Percentiles rank a stretch among this genome's conserved stretches.
These are phyloP conservation scores for Zoysia japonica DNA, from an alignment of 176 grass and related monocot species.

Conservation along the genomic window DNA sequence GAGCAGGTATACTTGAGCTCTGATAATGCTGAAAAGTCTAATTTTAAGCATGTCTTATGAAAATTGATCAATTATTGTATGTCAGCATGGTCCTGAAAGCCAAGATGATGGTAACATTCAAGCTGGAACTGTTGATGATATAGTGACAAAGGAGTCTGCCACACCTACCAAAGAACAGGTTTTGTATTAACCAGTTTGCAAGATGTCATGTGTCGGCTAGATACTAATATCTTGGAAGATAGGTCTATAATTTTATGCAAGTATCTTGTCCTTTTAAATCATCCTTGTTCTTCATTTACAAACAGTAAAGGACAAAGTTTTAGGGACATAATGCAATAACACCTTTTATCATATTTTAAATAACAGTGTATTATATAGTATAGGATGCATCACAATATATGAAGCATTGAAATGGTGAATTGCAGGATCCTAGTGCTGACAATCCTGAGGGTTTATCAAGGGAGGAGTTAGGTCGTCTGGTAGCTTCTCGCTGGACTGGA, in stretches of 20 bases:
- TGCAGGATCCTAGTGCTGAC: conserved; percentile 59
- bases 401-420: conserved; percentile 30
- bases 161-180: conserved; percentile 45
- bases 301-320: background rate
- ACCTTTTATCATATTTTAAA: too few relatives aligned
- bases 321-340: background rate
- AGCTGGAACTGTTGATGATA: conserved; percentile 36
- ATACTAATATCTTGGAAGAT: conserved; percentile 22
- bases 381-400: background rate
- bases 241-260: background rate
- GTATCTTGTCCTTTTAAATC: too few relatives aligned
- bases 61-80: conserved; percentile 24
- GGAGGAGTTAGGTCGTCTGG: conserved; percentile 87
- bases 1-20: conserved; percentile 44
- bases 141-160: conserved; percentile 14
- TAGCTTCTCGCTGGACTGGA: conserved; percentile 96
- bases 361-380: background rate
- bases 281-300: background rate
- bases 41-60: background rate
- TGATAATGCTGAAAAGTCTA: conserved; percentile 14
- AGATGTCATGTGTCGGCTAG: conserved; percentile 20
- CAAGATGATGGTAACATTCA: conserved; percentile 21
- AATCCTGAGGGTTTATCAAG: conserved; percentile 73
- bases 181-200: conserved; percentile 19
- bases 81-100: conserved; percentile 43